Percentiles rank a stretch among this genome's conserved stretches.
Evolutionary conservation across 1,284 basidiomycete genomes (phyloP).

Genomic region (Pyrrhoderma lamaoense): DNA sequence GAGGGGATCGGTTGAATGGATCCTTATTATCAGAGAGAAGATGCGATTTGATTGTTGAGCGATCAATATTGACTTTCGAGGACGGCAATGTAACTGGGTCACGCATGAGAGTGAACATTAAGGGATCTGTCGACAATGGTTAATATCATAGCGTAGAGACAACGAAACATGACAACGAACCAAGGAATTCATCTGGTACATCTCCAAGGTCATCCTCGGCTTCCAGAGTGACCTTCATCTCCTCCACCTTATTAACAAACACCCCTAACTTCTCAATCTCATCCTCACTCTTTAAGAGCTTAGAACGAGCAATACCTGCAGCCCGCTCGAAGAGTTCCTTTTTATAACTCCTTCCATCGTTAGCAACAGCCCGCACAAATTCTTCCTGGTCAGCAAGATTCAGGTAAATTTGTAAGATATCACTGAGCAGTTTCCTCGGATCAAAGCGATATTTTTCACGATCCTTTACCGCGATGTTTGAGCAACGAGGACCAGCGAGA

Average conservation of each 20-base stretch:
- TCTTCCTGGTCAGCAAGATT: slow-evolving; percentile 78
- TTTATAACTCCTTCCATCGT: slow-evolving; percentile 87
- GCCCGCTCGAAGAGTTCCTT: slow-evolving; percentile 83
- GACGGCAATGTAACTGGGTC: slow-evolving; percentile 91
- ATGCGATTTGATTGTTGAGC: slow-evolving; percentile 93
- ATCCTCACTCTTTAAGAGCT: slow-evolving; percentile 68
- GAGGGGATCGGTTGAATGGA: slow-evolving; percentile 82
- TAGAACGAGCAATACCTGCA: slow-evolving; percentile 58
- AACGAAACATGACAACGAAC: slow-evolving; percentile 36
- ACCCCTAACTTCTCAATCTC: slow-evolving; percentile 71
- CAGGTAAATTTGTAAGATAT: slow-evolving; percentile 88
- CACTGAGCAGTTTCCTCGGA: slow-evolving; percentile 76
- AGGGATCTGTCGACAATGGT: slow-evolving; percentile 54
- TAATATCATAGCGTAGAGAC: slow-evolving; percentile 13
- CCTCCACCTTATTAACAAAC: slow-evolving; percentile 84
- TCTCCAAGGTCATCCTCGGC: slow-evolving; percentile 93
- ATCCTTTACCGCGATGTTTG: slow-evolving; percentile 80
- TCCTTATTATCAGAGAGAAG: slow-evolving; percentile 87
- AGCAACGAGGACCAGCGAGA: slow-evolving; percentile 81
- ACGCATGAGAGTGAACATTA: slow-evolving; percentile 93
- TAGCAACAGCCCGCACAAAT: slow-evolving; percentile 87
- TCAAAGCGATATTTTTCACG: slow-evolving; percentile 89
- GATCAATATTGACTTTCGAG: slow-evolving; percentile 77
- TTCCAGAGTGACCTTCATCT: slow-evolving; percentile 67
- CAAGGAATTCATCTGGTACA: slow-evolving; percentile 91